phyloP scores from a whole-genome alignment of 2,329 filamentous ascomycete genomes.

The Talaromyces verruculosus region DNA sequence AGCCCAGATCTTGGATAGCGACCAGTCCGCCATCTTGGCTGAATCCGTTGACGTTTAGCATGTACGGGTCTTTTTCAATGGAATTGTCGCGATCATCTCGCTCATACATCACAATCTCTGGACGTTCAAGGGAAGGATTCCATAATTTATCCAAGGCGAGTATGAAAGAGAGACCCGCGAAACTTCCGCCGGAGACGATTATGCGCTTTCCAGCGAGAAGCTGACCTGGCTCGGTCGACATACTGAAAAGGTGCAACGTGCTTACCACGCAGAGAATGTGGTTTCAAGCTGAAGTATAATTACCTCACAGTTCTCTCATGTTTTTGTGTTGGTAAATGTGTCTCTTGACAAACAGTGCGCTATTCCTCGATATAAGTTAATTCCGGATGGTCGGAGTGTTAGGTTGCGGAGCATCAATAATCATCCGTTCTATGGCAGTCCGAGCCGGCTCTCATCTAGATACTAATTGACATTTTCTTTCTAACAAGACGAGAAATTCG shows the following conservation, averaged over 20 bases:
- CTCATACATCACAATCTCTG: slow-evolving; percentile 31
- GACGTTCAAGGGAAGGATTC: slow-evolving; percentile 30
- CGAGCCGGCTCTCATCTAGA: not conserved
- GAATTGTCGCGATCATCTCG: slow-evolving; percentile 2
- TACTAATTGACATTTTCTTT: not conserved
- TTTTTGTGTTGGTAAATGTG: not conserved
- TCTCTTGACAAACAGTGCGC: not conserved
- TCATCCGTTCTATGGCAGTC: not conserved
- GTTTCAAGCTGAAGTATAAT: not conserved
- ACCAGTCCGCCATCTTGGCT: slow-evolving; percentile 13
- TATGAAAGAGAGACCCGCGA: slow-evolving; percentile 46
- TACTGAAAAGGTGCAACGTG: not conserved
- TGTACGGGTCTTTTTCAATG: slow-evolving; percentile 11
- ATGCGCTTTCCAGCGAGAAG: slow-evolving; percentile 41
- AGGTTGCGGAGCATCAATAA: not conserved
- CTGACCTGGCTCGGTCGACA: not conserved
- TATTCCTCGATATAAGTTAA: not conserved
- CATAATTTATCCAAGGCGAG: slow-evolving; percentile 44
- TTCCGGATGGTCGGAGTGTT: slow-evolving; percentile 2
- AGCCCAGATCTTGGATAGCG: slow-evolving; percentile 1
- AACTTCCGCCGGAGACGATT: slow-evolving; percentile 45
- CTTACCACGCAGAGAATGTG: not conserved
- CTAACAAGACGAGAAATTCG: not conserved
- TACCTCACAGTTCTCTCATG: not conserved
- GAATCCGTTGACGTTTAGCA: slow-evolving; percentile 13